Conservation (phyloP, 352 stramenopile genomes). For the Phytophthora macrochlamydospora region DNA sequence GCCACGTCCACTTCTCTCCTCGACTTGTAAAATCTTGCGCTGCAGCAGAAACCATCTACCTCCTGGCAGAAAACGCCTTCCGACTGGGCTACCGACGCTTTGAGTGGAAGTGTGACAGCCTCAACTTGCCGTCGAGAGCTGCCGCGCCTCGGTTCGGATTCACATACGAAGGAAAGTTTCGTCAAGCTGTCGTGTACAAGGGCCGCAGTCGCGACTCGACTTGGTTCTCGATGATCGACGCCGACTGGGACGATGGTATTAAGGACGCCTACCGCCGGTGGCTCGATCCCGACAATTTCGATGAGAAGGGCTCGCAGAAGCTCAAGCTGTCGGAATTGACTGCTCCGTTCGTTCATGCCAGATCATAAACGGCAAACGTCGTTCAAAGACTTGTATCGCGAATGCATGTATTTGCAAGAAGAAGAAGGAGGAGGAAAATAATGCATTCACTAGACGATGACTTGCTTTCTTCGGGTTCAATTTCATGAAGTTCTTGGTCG, state of each 20-base stretch:
- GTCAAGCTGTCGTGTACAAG: slow-evolving; percentile 18
- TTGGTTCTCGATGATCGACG: slow-evolving; percentile 28
- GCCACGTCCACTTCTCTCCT: slow-evolving; percentile 19
- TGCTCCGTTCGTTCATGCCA: slow-evolving; percentile 10
- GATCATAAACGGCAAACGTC: neutral
- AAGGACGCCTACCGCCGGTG: slow-evolving; percentile 15
- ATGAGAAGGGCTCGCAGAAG: slow-evolving; percentile 16
- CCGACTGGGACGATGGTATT: slow-evolving; percentile 17
- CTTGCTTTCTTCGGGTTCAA: too few species aligned
- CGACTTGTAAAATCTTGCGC: slow-evolving; percentile 15
- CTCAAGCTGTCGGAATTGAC: slow-evolving; percentile 18
- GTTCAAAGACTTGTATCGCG: too few species aligned
- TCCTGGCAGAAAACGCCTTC: slow-evolving; percentile 19
- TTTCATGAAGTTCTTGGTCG: too few species aligned
- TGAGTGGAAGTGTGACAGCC: slow-evolving; percentile 25
- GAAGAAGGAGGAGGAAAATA: too few species aligned
- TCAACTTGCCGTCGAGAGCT: slow-evolving; percentile 9
- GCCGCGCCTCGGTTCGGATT: slow-evolving; percentile 18
- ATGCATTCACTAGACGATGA: too few species aligned
- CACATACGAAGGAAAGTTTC: slow-evolving; percentile 24
- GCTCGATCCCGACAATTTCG: slow-evolving; percentile 21
- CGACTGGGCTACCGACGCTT: slow-evolving; percentile 20
- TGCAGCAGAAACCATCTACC: slow-evolving; percentile 18
- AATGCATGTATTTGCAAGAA: too few species aligned
- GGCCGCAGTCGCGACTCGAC: slow-evolving; percentile 17